Evolutionary conservation across 176 grass and related monocot genomes (phyloP), one percentile per base, ranked within the genome.

Genomic region (Oryza glaberrima): DNA sequence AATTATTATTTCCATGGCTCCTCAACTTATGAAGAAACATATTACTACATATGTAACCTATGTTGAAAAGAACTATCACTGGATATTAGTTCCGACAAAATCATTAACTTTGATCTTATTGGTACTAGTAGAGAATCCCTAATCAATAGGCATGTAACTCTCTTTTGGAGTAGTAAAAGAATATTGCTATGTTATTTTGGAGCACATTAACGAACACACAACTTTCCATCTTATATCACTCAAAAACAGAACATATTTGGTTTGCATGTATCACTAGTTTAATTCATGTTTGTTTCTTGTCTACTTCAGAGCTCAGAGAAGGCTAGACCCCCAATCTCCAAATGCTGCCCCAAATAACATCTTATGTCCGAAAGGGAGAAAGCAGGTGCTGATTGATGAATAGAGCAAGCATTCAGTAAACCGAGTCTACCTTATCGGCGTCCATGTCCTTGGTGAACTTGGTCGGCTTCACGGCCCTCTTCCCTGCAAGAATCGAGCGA

Each of bases 381-480:
- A 1, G 19, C 15, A 5, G 4, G 13, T n/a, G 20, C 47, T 81
- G 7, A 38, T 17, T 49, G 51, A 77, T 19, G 76, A 6, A 23
- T 19, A 82, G 20, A 23, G 6, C 35, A 60, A 56, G 15, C 49
- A 54, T 35, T 58, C 23, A 52, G 3, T 63, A 70, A 38, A 7
- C 26, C 46, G 12, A 65, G 0, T 11, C 76, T 91, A 94, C 95
- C 89, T 72, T 73, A 26, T 95, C 90, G 7, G 84, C 90, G 46
- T 93, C 93, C 91, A 93, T 88, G 52, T 98, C 93, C 72, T 90
- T 91, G 44, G 66, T 90, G 78, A 81, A 69, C 67, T 93, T 98
- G 70, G 77, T 69, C 36, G 95, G 69, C 75, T 98, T 95, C 22
- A 91, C 69, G 12, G 49, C 82, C 49, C 89, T 95, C 82, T 93